These are phyloP conservation scores for Laetiporus sulphureus DNA, from an alignment of 1,284 basidiomycete species.

Conservation along the genomic window DNA sequence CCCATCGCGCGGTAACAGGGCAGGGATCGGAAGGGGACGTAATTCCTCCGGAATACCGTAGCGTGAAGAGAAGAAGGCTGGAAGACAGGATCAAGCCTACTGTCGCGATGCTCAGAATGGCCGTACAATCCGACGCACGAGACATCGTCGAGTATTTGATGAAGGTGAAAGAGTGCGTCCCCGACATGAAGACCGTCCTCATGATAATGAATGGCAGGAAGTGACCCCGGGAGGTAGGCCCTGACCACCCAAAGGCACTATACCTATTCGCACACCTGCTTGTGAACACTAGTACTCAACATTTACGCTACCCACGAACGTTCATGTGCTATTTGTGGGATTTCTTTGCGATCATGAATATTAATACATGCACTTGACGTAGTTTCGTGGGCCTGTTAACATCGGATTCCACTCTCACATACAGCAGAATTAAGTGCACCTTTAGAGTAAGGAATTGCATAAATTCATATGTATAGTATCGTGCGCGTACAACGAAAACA, in stretches of 20 bases:
- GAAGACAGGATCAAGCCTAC: constrained; percentile 55
- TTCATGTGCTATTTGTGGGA: no score
- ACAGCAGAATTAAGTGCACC: no score
- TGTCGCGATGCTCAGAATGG: constrained; percentile 53
- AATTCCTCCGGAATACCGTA: constrained; percentile 8
- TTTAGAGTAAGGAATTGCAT: no score
- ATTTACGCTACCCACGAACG: no score
- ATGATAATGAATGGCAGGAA: constrained; percentile 29
- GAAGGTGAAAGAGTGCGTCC: constrained; percentile 68
- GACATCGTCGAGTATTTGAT: constrained; percentile 73
- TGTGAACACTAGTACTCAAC: neutral
- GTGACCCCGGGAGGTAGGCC: neutral
- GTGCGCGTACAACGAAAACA: neutral
- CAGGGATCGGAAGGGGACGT: constrained; percentile 3
- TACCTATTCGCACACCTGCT: neutral
- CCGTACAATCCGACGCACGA: constrained; percentile 54
- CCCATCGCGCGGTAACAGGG: neutral
- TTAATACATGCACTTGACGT: no score
- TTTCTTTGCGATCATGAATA: no score
- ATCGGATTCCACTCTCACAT: no score
- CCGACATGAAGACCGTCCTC: constrained; percentile 61
- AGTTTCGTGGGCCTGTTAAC: no score
- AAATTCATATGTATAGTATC: neutral
- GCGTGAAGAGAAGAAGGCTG: constrained; percentile 44
- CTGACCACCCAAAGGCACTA: neutral